Percentiles rank a stretch among this genome's conserved stretches.
These are phyloP conservation scores for Rhodotorula sphaerocarpa DNA, from an alignment of 768 basidiomycete species.

Conservation along the genomic window DNA sequence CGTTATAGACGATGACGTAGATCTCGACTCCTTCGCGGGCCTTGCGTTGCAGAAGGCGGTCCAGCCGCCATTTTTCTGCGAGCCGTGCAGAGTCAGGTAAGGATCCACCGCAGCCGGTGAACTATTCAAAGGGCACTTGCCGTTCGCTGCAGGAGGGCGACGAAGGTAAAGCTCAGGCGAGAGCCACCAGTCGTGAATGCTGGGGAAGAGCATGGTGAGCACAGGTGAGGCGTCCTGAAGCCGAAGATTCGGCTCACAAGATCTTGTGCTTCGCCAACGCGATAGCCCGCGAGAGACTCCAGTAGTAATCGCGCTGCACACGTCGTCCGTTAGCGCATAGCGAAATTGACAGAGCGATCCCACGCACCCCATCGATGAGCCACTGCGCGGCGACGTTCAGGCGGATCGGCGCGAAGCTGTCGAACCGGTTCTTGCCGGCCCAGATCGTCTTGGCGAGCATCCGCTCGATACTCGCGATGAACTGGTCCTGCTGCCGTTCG, in stretches of 20 bases:
- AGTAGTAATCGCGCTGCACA: slow-evolving; percentile 84
- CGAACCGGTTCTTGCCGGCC: slow-evolving; percentile 73
- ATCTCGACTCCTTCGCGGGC: slow-evolving; percentile 94
- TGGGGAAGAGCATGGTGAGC: slow-evolving; percentile 44
- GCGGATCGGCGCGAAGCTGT: slow-evolving; percentile 85
- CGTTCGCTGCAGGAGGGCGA: slow-evolving; percentile 71
- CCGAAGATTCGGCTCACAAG: no score
- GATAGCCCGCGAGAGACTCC: slow-evolving; percentile 89
- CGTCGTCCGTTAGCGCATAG: neutral
- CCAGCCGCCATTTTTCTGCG: slow-evolving; percentile 52
- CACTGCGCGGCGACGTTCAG: slow-evolving; percentile 91
- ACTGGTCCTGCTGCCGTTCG: slow-evolving; percentile 96
- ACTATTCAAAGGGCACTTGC: no score
- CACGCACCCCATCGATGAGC: slow-evolving; percentile 88
- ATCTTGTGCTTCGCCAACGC: slow-evolving; percentile 59
- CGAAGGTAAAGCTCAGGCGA: slow-evolving; percentile 70
- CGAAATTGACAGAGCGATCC: neutral
- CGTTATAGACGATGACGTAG: slow-evolving; percentile 76
- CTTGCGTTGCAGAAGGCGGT: slow-evolving; percentile 75
- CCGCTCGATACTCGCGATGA: slow-evolving; percentile 82
- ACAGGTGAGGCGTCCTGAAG: no score
- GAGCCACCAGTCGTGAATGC: slow-evolving; percentile 99
- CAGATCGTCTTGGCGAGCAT: slow-evolving; percentile 69
- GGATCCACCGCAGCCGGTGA: no score
- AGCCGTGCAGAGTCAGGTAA: neutral